These are phyloP conservation scores for Rhododendron simsii DNA, from an alignment of 148 eudicot species.

Conservation along the genomic window DNA sequence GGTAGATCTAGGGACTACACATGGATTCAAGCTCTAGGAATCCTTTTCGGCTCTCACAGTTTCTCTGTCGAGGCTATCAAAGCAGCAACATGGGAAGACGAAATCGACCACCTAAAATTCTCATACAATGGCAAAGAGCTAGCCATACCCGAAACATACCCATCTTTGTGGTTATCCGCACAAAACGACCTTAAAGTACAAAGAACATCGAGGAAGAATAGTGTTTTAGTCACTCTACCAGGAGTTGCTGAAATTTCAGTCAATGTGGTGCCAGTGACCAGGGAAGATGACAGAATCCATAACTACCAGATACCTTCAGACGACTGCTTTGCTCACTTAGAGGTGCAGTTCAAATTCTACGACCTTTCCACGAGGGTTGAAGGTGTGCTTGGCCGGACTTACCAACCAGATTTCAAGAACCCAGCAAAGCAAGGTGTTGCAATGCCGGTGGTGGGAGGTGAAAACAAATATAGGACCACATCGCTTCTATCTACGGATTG, in stretches of 20 bases:
- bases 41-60: conserved; percentile 19
- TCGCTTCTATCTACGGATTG: conserved; percentile 52
- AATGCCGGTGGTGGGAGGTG: conserved; percentile 71
- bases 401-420: conserved; percentile 55
- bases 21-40: conserved; percentile 23
- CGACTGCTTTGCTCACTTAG: conserved; percentile 63
- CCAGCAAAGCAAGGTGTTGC: conserved; percentile 66
- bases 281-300: conserved; percentile 21
- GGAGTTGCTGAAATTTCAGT: conserved; percentile 20
- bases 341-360: conserved; percentile 51
- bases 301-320: conserved; percentile 47
- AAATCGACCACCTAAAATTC: conserved; percentile 28
- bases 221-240: conserved; percentile 13
- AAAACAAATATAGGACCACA: conserved; percentile 48
- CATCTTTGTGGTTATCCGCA: conserved; percentile 21
- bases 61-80: conserved; percentile 29
- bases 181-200: conserved; percentile 15
- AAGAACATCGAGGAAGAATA: conserved; percentile 25
- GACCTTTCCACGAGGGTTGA: conserved; percentile 40
- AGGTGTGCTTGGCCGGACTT: conserved; percentile 67
- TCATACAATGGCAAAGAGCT: conserved; percentile 16
- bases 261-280: conserved; percentile 27
- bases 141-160: conserved; percentile 15
- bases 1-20: conserved; percentile 20
- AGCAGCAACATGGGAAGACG: conserved; percentile 23